These are phyloP conservation scores for Paragyromitra xinjiangensis DNA, from an alignment of 495 filamentous ascomycete genomes.

Conservation along the genomic window DNA sequence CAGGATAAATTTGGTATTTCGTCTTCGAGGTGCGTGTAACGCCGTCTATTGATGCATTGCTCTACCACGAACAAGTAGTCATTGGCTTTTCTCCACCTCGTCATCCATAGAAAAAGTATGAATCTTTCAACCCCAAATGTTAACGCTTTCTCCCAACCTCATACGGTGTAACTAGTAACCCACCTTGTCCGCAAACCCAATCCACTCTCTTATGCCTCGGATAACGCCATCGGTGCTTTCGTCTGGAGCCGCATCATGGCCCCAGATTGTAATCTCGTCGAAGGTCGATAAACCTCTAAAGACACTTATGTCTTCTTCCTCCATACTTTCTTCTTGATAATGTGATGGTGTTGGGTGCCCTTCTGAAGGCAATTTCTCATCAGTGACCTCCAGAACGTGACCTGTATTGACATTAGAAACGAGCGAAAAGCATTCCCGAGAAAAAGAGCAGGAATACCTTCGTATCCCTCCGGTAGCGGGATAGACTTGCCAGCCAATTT, in stretches of 20 bases:
- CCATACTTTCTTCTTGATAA: conserved; percentile 62
- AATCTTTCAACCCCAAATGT: conserved; percentile 28
- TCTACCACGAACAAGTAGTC: conserved; percentile 25
- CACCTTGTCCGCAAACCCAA: conserved; percentile 73
- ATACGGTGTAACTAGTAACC: not conserved
- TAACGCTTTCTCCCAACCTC: conserved; percentile 11
- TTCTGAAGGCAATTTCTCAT: conserved; percentile 58
- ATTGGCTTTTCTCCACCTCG: conserved; percentile 10
- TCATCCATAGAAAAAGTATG: conserved; percentile 35
- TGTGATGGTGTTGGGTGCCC: conserved; percentile 54
- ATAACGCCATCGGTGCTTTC: conserved; percentile 66
- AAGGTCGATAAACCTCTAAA: conserved; percentile 74
- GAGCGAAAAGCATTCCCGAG: conserved; percentile 1
- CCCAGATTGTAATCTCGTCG: conserved; percentile 82
- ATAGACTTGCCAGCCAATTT: conserved; percentile 76
- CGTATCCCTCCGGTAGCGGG: conserved; percentile 76
- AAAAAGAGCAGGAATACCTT: conserved; percentile 62
- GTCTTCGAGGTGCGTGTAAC: not conserved
- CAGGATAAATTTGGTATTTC: conserved; percentile 14
- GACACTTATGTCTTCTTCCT: conserved; percentile 64
- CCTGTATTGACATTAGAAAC: conserved; percentile 43
- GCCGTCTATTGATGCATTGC: not conserved
- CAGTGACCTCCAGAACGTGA: conserved; percentile 52
- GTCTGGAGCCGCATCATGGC: conserved; percentile 69
- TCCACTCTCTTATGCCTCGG: conserved; percentile 80